Base-by-base conservation (phyloP, 192 early-diverging fungal genomes). In the Coemansia sp. region DNA sequence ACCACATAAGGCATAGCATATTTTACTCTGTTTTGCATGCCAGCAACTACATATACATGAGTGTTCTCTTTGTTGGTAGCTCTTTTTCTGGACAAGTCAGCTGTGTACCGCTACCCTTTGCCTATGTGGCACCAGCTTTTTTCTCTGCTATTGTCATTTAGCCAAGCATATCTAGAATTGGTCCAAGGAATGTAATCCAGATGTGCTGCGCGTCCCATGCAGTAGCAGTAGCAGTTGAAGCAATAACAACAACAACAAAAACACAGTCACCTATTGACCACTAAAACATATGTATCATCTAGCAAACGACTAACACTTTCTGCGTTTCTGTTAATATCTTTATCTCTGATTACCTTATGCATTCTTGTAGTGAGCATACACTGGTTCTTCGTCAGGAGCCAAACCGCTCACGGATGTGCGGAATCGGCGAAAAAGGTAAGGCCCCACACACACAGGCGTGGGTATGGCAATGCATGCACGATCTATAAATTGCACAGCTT, bases 401-500 rank as follows among this genome's bases (percentile, higher is more conserved):
- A 33, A 86, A 89, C 67, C 92, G 91, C 80, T 90, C 91, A 17
- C 83, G 93, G 58, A 89, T 93, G 84, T 95, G 93, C 68, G 91
- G 93, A 55, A 91, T 93, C 68, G 91, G 90, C 59, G 93, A 93
- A 66, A 95, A 95, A 84, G 92, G 91, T 89, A 84, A 66, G 80
- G 50, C 10, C 23, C 30, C 4, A 24, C 46, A 15, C 46, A 10
- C 14, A 30, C 27, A 7, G 7, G 27, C 27, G 27, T 30, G 27
- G 27, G 27, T 30, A 30, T 30, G 27, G 27, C 27, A 7, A 30
- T 30, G 27, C 27, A 30, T 30, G 27, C 27, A 30, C 27, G 27
- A 30, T 30, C 27, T 30, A 30, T 30, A 30, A 30, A 30, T 30
- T 7, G 27, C 7, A 30, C 27, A 30, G 27, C 27, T 30, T 7